Evolutionary conservation across 2,329 filamentous ascomycete species (phyloP), one percentile per base, ranked within the genome.

Genomic region (Chaetothyriales sp.): DNA sequence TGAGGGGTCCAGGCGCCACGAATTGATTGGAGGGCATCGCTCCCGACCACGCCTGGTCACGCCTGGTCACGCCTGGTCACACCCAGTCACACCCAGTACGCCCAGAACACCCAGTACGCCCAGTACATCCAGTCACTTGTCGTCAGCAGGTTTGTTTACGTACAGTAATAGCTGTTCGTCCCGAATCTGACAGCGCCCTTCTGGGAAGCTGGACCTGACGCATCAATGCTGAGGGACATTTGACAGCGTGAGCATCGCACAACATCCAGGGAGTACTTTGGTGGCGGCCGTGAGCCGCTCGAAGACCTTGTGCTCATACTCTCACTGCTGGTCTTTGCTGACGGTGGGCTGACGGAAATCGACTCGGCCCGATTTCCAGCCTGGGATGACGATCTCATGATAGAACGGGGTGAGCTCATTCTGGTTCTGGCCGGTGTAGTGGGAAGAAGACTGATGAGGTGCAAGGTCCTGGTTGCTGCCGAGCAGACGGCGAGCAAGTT

Each of bases 111-210:
- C n/a, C n/a, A n/a, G n/a, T n/a, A n/a, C n/a, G n/a, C n/a, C n/a
- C n/a, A 32, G 12, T 32, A 32, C 12, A 32, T 32, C 12, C 28
- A 9, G 28, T 32, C 68, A 66, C 47, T 60, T 65, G 59, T n/a
- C n/a, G n/a, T n/a, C n/a, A n/a, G n/a, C n/a, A n/a, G n/a, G n/a
- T n/a, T n/a, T n/a, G 4, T 5, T 32, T 32, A 32, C 28, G 28
- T 32, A 32, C 71, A 73, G 57, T 73, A 73, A 55, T 73, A 73
- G 18, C 68, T 71, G 53, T 73, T 73, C 62, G 71, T 69, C 49
- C 69, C 70, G 58, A 72, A 72, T 45, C 66, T 68, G 18, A 73
- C 67, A 1, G 65, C 65, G 4, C 64, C 66, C 32, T 51, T 52
- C 9, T 22, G 36, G 1, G 63, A 57, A 8, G 64, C 60, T 6